A percentile compares a stretch with the other conserved stretches of the same genome.
phyloP scores from a whole-genome alignment of 306 rosid species.

The Dicorynia guianensis region DNA sequence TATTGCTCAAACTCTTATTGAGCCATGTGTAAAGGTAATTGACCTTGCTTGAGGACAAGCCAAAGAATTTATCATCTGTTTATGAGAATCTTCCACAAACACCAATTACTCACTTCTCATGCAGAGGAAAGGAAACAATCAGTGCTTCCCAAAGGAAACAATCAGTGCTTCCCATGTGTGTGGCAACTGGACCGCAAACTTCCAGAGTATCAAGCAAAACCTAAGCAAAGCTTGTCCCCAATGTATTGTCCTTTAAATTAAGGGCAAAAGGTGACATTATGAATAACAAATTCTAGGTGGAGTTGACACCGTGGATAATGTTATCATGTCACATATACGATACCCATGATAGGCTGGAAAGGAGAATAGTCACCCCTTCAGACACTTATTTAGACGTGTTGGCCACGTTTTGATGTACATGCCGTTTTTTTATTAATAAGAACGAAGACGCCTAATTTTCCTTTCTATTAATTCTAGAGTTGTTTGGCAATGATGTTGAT shows the following conservation, averaged over 20 bases:
- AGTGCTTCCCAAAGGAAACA: background rate
- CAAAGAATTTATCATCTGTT: background rate
- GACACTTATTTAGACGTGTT: background rate
- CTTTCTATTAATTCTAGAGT: no score
- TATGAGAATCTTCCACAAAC: constrained; percentile 9
- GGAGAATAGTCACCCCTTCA: background rate
- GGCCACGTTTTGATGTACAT: background rate
- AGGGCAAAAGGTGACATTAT: background rate
- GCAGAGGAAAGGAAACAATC: background rate
- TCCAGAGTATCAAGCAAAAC: background rate
- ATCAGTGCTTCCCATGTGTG: background rate
- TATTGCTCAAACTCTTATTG: no score
- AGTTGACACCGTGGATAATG: no score
- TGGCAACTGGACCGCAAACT: background rate
- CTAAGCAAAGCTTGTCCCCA: background rate
- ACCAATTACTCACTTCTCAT: background rate
- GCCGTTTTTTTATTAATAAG: no score
- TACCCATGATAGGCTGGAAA: background rate
- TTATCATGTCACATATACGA: background rate
- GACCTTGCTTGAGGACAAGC: background rate
- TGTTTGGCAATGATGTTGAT: no score
- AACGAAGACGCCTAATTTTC: no score
- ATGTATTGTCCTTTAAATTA: background rate
- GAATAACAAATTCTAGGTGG: background rate
- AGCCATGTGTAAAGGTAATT: no score